These are phyloP conservation scores for Mucor piriformis DNA, from an alignment of 371 early-diverging fungal species.

Conservation along the genomic window DNA sequence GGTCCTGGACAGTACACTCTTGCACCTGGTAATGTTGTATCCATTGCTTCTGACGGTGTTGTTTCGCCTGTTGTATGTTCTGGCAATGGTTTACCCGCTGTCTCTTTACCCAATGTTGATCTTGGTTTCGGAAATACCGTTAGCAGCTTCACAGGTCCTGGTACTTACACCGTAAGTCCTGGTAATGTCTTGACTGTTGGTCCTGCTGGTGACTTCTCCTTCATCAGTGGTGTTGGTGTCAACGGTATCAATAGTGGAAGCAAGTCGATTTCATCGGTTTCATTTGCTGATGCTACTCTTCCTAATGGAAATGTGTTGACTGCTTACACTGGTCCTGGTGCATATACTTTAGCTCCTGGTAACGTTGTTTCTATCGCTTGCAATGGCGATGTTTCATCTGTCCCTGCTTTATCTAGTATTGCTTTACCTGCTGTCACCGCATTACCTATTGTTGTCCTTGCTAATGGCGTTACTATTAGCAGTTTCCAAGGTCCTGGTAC, in stretches of 20 bases:
- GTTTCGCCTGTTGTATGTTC: not conserved
- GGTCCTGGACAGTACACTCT: not conserved
- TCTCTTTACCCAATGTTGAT: not conserved
- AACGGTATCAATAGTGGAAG: not conserved
- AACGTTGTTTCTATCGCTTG: no score
- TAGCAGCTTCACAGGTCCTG: not conserved
- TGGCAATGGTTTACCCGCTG: not conserved
- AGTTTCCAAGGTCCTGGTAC: not conserved
- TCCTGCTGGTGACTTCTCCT: not conserved
- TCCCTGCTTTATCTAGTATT: not conserved
- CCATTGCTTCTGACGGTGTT: not conserved
- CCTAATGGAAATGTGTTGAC: not conserved
- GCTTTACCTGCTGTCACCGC: no score
- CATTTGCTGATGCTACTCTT: not conserved
- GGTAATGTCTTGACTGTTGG: not conserved
- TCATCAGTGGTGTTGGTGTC: not conserved
- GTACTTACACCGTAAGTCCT: not conserved
- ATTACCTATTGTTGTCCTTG: not conserved
- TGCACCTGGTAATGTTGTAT: constrained; percentile 3
- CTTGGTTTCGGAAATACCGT: not conserved
- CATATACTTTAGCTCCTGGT: constrained; percentile 2
- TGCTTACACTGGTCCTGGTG: constrained; percentile 3
- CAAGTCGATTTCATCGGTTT: not conserved
- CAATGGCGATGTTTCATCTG: no score
- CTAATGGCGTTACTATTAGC: not conserved